Conservation (phyloP, 805 yeast species). For the Hanseniaspora taiwanica region DNA sequence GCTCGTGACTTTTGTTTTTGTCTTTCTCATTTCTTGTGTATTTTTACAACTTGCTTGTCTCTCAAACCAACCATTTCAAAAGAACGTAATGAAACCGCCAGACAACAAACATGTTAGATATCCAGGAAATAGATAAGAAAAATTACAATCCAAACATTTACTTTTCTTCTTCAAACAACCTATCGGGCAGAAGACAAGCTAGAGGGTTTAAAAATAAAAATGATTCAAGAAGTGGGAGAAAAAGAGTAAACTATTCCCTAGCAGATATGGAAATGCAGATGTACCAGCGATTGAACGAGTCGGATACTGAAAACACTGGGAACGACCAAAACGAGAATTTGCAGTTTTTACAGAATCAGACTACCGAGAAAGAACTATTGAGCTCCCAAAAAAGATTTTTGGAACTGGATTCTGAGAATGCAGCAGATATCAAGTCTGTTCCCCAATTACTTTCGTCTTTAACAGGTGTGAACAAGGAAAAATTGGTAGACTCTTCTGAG, state of each 20-base stretch:
- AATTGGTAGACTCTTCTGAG: conserved; percentile 5
- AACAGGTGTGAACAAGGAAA: conserved; percentile 19
- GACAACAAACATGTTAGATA: conserved; percentile 13
- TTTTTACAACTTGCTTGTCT: too few species aligned
- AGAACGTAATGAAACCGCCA: too few species aligned
- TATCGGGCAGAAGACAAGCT: conserved; percentile 13
- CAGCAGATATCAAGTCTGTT: conserved; percentile 16
- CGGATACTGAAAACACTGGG: conserved; percentile 4
- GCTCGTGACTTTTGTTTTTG: too few species aligned
- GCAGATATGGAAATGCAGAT: conserved; percentile 23
- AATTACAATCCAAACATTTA: conserved; percentile 23
- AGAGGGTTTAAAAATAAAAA: conserved; percentile 7
- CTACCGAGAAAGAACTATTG: conserved; percentile 15
- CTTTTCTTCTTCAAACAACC: conserved; percentile 15
- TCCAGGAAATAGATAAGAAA: conserved; percentile 18
- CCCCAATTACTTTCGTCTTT: conserved; percentile 19
- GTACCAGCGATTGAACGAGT: conserved; percentile 8
- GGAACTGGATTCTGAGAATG: conserved; percentile 23
- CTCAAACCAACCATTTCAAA: too few species aligned
- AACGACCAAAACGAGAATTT: too few species aligned
- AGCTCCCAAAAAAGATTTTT: conserved; percentile 21
- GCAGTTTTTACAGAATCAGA: conserved; percentile 6
- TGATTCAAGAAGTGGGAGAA: conserved; percentile 11
- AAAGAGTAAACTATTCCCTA: conserved; percentile 22
- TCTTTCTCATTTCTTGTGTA: too few species aligned